Evolutionary conservation across 2,329 filamentous ascomycete species (phyloP), one percentile per base, ranked within the genome.

Genomic region (Chaetothyriales sp.): DNA sequence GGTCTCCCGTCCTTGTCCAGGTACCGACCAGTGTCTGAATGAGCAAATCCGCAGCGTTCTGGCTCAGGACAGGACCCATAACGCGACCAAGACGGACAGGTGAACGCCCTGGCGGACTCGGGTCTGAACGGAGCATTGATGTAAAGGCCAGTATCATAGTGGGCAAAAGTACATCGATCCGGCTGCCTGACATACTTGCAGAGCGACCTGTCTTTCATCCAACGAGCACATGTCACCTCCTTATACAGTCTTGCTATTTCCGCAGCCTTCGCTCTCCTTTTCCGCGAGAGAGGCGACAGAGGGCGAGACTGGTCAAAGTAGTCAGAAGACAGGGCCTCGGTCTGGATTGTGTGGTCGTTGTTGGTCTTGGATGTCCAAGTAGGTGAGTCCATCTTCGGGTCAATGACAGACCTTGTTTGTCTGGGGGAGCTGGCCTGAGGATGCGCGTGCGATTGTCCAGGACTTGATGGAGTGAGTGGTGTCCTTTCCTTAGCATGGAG

Each of bases 171-270:
- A 22, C 54, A 56, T n/a, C 52, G 20, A 12, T 39, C n/a, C 18
- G 44, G 43, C 3, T 18, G 10, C 10, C 18, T 44, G 18, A 18
- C 15, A 48, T 53, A 58, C 5, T n/a, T n/a, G 8, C 47, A 44
- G 15, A 5, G 8, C 5, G 3, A 55, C 15, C 43, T 46, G 26
- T 26, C 19, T 15, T 42, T 15, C 18, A 48, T 39, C 54, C 54
- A 56, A 8, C 39, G 48, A 19, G 50, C 51, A 46, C 55, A 57
- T 18, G 55, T 55, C 18, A 59, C 51, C 15, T 50, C 28, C 44
- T 59, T 57, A 47, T 59, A 59, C 15, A 44, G 22, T 26, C 5
- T 48, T 18, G 47, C 50, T 26, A 50, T 43, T 12, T 36, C 25
- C 5, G 48, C 44, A 19, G 18, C 22, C 18, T 45, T n/a, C 10